Conservation (phyloP, 768 basidiomycete genomes). For the Phanerochaete sordida region DNA sequence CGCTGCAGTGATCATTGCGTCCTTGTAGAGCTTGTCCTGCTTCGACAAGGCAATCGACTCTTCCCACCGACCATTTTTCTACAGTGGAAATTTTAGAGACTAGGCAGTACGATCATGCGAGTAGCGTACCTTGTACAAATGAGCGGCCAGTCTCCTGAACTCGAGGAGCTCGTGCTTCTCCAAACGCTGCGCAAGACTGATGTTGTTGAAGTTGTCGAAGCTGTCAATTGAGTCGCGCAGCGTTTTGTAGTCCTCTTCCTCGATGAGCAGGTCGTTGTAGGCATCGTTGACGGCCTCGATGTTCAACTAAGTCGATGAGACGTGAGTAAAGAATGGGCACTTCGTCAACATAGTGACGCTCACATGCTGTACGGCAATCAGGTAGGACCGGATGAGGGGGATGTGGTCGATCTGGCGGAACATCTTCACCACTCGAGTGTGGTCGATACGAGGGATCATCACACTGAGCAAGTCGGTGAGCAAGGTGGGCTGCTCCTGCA, state of each 20-base stretch:
- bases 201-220: slow-evolving; percentile 97
- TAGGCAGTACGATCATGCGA: not conserved
- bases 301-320: slow-evolving; percentile 58
- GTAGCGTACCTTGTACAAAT: slow-evolving; percentile 81
- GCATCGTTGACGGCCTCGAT: slow-evolving; percentile 97
- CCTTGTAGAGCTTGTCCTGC: slow-evolving; percentile 95
- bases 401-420: slow-evolving; percentile 95
- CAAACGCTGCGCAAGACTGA: slow-evolving; percentile 77
- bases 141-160: slow-evolving; percentile 91
- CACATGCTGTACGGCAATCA: slow-evolving; percentile 94
- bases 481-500: slow-evolving; percentile 89
- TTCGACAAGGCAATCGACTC: slow-evolving; percentile 94
- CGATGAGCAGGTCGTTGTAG: slow-evolving; percentile 96
- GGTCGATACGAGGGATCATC: slow-evolving; percentile 92
- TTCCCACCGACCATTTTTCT: slow-evolving; percentile 97
- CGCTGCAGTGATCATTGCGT: slow-evolving; percentile 91
- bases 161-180: slow-evolving; percentile 91
- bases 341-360: slow-evolving; percentile 21
- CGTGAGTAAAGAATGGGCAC: not conserved
- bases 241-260: slow-evolving; percentile 98
- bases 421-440: slow-evolving; percentile 91
- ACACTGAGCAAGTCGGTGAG: slow-evolving; percentile 92
- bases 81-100: slow-evolving; percentile 1
- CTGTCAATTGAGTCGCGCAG: slow-evolving; percentile 97
- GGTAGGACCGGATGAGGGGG: slow-evolving; percentile 92